Conservation (phyloP, 768 basidiomycete genomes). For the Chalciporus pseudorubinellus region DNA sequence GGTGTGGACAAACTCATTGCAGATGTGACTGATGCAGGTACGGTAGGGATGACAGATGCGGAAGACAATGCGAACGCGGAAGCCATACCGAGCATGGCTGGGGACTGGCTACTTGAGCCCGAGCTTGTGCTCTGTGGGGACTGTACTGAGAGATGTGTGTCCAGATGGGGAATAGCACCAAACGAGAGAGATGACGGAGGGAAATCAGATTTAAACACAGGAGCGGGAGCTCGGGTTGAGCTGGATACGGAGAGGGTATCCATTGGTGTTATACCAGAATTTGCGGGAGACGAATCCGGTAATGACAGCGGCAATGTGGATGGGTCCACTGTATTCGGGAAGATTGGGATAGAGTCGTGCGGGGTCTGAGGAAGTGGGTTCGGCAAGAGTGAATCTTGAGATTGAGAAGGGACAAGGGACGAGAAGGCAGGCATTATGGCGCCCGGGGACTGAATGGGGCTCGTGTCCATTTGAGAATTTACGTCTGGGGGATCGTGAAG, state of each 20-base stretch:
- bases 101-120: conserved; percentile 33
- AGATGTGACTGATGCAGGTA: background rate
- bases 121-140: conserved; percentile 22
- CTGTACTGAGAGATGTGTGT: conserved; percentile 28
- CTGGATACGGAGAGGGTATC: conserved; percentile 20
- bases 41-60: too few species aligned
- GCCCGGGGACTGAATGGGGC: conserved; percentile 11
- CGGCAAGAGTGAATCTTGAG: conserved; percentile 16
- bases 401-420: conserved; percentile 11
- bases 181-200: conserved; percentile 33
- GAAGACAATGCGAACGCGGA: conserved; percentile 28
- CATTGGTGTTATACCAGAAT: conserved; percentile 38
- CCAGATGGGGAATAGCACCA: conserved; percentile 37
- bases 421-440: conserved; percentile 9
- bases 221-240: conserved; percentile 25
- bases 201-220: conserved; percentile 44
- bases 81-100: conserved; percentile 38
- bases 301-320: conserved; percentile 25
- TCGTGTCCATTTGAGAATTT: conserved; percentile 21
- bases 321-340: conserved; percentile 32
- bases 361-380: conserved; percentile 18
- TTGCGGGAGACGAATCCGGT: conserved; percentile 34
- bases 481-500: conserved; percentile 18
- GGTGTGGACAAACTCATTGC: conserved; percentile 11
- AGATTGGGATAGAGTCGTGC: conserved; percentile 35